Percentiles rank a stretch among this genome's conserved stretches.
Evolutionary conservation across 2,329 filamentous ascomycete genomes (phyloP).

Genomic region (Claviceps cyperi): DNA sequence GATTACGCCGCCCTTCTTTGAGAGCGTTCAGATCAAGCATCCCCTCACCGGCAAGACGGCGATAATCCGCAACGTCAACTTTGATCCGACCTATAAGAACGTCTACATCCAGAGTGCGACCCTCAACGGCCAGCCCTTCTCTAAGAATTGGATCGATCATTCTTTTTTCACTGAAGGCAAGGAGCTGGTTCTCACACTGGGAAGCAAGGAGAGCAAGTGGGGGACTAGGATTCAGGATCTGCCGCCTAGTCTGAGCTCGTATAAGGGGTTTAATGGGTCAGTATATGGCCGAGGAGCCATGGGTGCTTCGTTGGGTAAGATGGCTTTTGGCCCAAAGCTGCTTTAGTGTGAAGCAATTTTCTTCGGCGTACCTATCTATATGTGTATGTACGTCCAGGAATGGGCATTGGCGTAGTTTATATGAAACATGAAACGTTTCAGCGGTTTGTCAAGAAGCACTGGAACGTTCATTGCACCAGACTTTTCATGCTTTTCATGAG

Average conservation of each 20-base stretch:
- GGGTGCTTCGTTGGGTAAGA: background rate
- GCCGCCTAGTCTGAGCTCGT: conserved; percentile 41
- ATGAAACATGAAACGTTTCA: too few species aligned
- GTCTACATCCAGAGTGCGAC: conserved; percentile 54
- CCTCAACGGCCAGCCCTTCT: conserved; percentile 44
- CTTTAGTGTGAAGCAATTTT: background rate
- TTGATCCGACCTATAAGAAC: conserved; percentile 41
- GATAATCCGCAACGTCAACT: conserved; percentile 44
- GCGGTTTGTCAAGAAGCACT: too few species aligned
- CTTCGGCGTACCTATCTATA: background rate
- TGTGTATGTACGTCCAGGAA: too few species aligned
- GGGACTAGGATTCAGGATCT: conserved; percentile 44
- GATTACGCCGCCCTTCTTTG: conserved; percentile 56
- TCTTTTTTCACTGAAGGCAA: conserved; percentile 52
- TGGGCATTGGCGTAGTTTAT: too few species aligned
- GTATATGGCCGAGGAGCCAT: too few species aligned
- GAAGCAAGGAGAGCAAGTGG: conserved; percentile 47
- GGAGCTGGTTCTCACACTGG: conserved; percentile 47
- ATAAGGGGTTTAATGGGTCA: conserved; percentile 12
- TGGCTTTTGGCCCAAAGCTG: background rate
- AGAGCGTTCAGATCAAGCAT: conserved; percentile 41
- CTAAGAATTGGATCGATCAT: conserved; percentile 53
- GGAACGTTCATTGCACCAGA: too few species aligned
- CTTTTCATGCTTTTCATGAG: too few species aligned
- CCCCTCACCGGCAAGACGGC: conserved; percentile 44